A percentile compares a stretch with the other conserved stretches of the same genome.
These are phyloP conservation scores for Lichtheimia ramosa DNA, from an alignment of 371 early-diverging fungal species.

Conservation along the genomic window DNA sequence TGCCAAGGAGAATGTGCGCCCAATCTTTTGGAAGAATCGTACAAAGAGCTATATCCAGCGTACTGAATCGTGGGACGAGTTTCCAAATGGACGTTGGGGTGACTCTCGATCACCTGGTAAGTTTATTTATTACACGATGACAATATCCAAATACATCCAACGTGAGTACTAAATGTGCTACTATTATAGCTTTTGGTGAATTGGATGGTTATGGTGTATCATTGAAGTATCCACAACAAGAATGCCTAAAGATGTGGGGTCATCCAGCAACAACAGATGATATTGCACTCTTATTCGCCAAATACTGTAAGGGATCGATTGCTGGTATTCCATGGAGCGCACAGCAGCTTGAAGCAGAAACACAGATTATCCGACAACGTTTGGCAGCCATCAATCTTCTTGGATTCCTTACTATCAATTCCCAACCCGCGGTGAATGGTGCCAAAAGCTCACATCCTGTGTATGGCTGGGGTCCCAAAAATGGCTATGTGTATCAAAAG, in stretches of 20 bases:
- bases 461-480: conserved; percentile 96
- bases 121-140: background rate
- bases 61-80: conserved; percentile 97
- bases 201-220: conserved; percentile 89
- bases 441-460: conserved; percentile 74
- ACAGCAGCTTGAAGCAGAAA: conserved; percentile 82
- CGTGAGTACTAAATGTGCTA: too few relatives aligned
- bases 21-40: conserved; percentile 97
- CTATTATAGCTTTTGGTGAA: conserved; percentile 73
- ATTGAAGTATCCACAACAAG: conserved; percentile 66
- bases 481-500: conserved; percentile 97
- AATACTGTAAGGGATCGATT: conserved; percentile 80
- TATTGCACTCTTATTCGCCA: conserved; percentile 74
- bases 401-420: conserved; percentile 95
- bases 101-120: conserved; percentile 83
- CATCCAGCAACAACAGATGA: conserved; percentile 68
- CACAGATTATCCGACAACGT: conserved; percentile 71
- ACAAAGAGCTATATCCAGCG: conserved; percentile 89
- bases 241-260: conserved; percentile 80
- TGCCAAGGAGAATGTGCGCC: conserved; percentile 93
- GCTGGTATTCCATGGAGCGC: conserved; percentile 92
- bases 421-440: conserved; percentile 96
- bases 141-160: too few relatives aligned
- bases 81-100: conserved; percentile 98
- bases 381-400: conserved; percentile 74